Base-by-base conservation (phyloP, 257 asterid species). In the Scutellaria baicalensis region DNA sequence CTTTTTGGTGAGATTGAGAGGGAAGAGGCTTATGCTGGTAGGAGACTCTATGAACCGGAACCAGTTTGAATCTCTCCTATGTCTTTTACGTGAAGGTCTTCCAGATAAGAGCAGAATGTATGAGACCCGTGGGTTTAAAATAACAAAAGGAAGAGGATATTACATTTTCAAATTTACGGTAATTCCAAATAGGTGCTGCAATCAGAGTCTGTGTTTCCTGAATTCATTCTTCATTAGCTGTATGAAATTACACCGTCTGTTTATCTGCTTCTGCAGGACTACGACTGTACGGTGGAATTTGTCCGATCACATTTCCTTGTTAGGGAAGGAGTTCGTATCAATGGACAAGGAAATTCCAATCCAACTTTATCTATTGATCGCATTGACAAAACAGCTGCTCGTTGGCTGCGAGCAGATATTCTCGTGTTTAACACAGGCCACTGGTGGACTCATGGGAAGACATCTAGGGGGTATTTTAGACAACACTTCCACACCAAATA, bases 371-470 rank as follows among this genome's bases (percentile, higher is more conserved):
- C 97, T 0, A 91, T 94, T 62, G 99, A 94, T 80, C 83, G 81
- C 13, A 89, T 91, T 13, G 99, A 94, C 82, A 91, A 89, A 76
- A 56, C 93, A 43, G 77, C 97, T 73, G 45, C 76, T 17, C 96
- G 96, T 73, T 94, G 99, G 99, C 80, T 72, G 79, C 76, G 84
- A 77, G 99, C 97, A 58, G 99, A 94, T 71, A 94, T 94, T 83
- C 95, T 94, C 9, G 84, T 91, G 75, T 94, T 94, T 59, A 94
- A 91, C 77, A 94, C 99, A 0, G 99, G 89, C 39, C 99, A 94
- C 59, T 94, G 99, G 99, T 94, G 99, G 99, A 77, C 89, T 12
- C 98, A 94, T 68, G 98, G 99, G 52, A 94, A 94, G 88, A 94
- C 98, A 49, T 83, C 99, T 44, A 91, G 96, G 63, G 99, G 99